Percentiles rank a stretch among this genome's conserved stretches.
These are phyloP conservation scores for Rhodotorula sp. DNA, from an alignment of 1,284 basidiomycete genomes.

Conservation along the genomic window DNA sequence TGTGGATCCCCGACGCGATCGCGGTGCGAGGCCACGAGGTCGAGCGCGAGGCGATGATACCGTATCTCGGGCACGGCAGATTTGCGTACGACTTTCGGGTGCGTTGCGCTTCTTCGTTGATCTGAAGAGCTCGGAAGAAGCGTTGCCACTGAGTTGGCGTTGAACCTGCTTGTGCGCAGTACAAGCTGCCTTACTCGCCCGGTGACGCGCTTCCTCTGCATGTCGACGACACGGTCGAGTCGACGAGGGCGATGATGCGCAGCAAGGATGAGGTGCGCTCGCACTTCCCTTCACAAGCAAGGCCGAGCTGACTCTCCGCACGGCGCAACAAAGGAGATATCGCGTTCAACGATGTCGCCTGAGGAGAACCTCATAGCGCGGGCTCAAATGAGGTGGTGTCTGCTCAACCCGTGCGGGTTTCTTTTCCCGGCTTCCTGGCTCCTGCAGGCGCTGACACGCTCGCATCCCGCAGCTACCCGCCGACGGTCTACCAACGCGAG, in stretches of 20 bases:
- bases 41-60: background rate
- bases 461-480: background rate
- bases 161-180: background rate
- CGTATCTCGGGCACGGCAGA: background rate
- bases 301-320: background rate
- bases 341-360: background rate
- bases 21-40: background rate
- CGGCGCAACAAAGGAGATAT: background rate
- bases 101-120: background rate
- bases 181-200: background rate
- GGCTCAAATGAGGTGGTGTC: background rate
- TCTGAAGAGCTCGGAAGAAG: too few relatives aligned
- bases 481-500: slow-evolving; percentile 8
- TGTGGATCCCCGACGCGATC: slow-evolving; percentile 4
- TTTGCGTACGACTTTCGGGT: slow-evolving; percentile 3
- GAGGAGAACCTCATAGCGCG: slow-evolving; percentile 6
- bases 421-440: too few relatives aligned
- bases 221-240: background rate
- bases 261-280: background rate
- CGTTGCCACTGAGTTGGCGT: too few relatives aligned
- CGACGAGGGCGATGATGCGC: background rate
- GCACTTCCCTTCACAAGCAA: too few relatives aligned
- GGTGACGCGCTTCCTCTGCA: background rate
- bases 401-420: slow-evolving; percentile 12
- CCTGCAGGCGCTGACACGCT: too few relatives aligned